Conservation (phyloP, 23 red algal genomes). For the Gracilaria domingensis region DNA sequence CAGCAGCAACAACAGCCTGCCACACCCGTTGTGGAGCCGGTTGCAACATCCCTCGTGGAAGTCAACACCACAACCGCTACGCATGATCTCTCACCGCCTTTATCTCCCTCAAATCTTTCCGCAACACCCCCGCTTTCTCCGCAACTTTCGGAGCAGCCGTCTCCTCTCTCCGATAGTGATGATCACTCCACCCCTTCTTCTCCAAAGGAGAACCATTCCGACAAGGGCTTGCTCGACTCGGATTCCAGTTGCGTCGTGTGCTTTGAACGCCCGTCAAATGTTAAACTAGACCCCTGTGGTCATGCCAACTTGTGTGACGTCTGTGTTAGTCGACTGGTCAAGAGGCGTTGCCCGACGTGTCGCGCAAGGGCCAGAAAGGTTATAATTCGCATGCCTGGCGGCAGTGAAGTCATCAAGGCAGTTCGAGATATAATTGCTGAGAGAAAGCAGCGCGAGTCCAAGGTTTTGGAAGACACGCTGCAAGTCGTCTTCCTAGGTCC, state of each 20-base stretch:
- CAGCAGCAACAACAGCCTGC: neutral
- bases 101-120: slow-evolving; percentile 27
- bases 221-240: neutral
- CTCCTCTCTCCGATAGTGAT: slow-evolving; percentile 31
- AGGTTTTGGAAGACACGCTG: slow-evolving; percentile 71
- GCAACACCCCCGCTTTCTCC: slow-evolving; percentile 15
- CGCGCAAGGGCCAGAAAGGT: slow-evolving; percentile 75
- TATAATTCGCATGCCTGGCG: slow-evolving; percentile 31
- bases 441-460: slow-evolving; percentile 68
- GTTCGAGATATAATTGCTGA: slow-evolving; percentile 73
- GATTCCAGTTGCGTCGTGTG: slow-evolving; percentile 77
- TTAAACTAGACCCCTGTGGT: slow-evolving; percentile 71
- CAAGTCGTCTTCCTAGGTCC: slow-evolving; percentile 84
- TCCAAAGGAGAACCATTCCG: neutral
- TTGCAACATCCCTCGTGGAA: slow-evolving; percentile 15
- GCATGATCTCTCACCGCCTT: slow-evolving; percentile 16
- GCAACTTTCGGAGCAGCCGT: slow-evolving; percentile 16
- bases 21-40: slow-evolving; percentile 6
- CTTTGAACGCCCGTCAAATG: slow-evolving; percentile 70
- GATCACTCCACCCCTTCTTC: slow-evolving; percentile 53
- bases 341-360: slow-evolving; percentile 84
- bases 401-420: slow-evolving; percentile 44
- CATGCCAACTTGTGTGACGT: slow-evolving; percentile 79
- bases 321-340: slow-evolving; percentile 78
- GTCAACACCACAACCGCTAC: neutral